Conservation (phyloP, 2,329 filamentous ascomycete genomes). For the Diaporthe citriasiana region DNA sequence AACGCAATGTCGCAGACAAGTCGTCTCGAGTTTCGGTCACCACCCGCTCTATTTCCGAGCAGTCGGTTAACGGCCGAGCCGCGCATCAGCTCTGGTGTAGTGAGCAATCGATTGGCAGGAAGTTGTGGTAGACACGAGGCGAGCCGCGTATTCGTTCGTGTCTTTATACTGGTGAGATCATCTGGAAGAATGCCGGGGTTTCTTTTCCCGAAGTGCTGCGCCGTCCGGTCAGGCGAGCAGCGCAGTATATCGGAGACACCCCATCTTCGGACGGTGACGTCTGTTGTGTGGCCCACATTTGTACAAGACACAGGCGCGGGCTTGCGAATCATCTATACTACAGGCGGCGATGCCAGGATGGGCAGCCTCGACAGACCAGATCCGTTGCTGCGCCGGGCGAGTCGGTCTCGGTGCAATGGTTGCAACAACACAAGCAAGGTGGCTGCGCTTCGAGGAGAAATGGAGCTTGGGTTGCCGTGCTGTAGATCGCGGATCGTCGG, state of each 20-base stretch:
- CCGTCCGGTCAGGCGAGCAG: not conserved
- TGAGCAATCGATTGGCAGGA: not conserved
- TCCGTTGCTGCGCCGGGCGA: constrained; percentile 17
- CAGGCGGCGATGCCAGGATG: constrained; percentile 29
- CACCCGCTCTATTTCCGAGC: constrained; percentile 22
- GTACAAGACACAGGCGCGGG: constrained; percentile 26
- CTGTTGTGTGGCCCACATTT: not conserved
- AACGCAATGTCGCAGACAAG: not conserved
- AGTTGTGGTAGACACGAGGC: not conserved
- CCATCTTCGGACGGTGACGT: constrained; percentile 23
- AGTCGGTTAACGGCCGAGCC: constrained; percentile 24
- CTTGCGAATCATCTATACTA: not conserved
- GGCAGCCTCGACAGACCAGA: not conserved
- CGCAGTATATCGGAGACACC: constrained; percentile 13
- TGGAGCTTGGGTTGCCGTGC: constrained; percentile 10
- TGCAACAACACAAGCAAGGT: constrained; percentile 7
- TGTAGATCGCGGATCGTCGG: constrained; percentile 33
- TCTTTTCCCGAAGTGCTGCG: constrained; percentile 5
- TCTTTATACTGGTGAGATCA: not conserved
- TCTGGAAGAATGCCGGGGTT: not conserved
- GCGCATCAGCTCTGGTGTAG: not conserved
- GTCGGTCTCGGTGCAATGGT: constrained; percentile 25
- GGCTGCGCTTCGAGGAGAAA: constrained; percentile 4
- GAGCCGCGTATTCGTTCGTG: not conserved
- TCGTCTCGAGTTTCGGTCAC: constrained; percentile 12